These are phyloP conservation scores for Aspergillus hancockii DNA, from an alignment of 495 filamentous ascomycete genomes.

Conservation along the genomic window DNA sequence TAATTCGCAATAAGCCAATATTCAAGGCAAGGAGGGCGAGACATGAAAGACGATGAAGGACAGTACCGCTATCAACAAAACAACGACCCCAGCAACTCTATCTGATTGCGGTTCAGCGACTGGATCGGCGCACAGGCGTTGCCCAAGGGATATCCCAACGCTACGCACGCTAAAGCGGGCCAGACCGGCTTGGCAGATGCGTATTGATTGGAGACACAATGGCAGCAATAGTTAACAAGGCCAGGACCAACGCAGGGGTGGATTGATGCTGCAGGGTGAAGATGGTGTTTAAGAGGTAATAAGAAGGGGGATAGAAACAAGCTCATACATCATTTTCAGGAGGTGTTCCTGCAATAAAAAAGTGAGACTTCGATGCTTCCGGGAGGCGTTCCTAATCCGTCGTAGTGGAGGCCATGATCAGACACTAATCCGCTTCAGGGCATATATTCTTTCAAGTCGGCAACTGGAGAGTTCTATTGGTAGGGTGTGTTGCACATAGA, in stretches of 20 bases:
- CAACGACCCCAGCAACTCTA: conserved; percentile 10
- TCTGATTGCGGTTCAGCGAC: background rate
- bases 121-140: conserved; percentile 11
- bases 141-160: conserved; percentile 22
- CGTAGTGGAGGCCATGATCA: too few relatives aligned
- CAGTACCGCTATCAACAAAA: conserved; percentile 12
- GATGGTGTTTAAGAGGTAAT: too few relatives aligned
- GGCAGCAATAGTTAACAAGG: background rate
- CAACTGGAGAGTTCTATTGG: too few relatives aligned
- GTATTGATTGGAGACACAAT: background rate
- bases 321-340: too few relatives aligned
- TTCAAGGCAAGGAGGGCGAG: background rate
- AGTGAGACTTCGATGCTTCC: too few relatives aligned
- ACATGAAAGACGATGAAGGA: background rate
- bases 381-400: too few relatives aligned
- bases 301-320: too few relatives aligned
- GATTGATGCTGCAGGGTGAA: too few relatives aligned
- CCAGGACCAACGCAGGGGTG: background rate
- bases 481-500: too few relatives aligned
- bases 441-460: too few relatives aligned
- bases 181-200: conserved; percentile 16
- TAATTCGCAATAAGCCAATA: background rate
- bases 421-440: too few relatives aligned
- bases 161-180: conserved; percentile 17
- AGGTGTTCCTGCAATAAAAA: too few relatives aligned